Conservation (phyloP, 495 filamentous ascomycete species). For the Penicillium cinerascens region DNA sequence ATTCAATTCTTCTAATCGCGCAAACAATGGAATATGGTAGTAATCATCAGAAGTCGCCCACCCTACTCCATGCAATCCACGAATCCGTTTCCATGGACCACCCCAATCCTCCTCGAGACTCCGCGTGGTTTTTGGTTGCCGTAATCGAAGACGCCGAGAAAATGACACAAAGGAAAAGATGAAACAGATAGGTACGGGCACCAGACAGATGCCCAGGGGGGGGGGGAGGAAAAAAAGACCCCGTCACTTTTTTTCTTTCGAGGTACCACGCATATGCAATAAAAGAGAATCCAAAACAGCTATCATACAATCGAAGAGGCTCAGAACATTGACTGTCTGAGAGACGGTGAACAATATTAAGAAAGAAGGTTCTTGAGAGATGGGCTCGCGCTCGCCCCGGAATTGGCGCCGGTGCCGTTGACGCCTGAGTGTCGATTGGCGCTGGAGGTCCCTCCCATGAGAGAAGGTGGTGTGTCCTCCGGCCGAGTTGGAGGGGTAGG, state of each 20-base stretch:
- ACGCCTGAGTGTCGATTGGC: constrained; percentile 30
- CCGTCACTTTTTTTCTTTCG: constrained; percentile 19
- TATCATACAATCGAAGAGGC: constrained; percentile 25
- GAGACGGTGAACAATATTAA: constrained; percentile 26
- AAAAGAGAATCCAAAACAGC: constrained; percentile 20
- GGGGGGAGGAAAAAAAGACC: constrained; percentile 4
- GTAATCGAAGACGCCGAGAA: constrained; percentile 23
- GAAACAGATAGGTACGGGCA: constrained; percentile 11
- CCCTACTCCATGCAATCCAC: constrained; percentile 28
- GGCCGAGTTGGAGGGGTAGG: constrained; percentile 31
- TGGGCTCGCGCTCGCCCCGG: constrained; percentile 67
- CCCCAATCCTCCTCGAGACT: constrained; percentile 10
- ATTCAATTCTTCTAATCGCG: constrained; percentile 22
- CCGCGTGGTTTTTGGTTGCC: constrained; percentile 11
- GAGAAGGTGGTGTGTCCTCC: constrained; percentile 31
- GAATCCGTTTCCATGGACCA: constrained; percentile 10
- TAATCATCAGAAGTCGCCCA: constrained; percentile 22
- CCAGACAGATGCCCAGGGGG: constrained; percentile 1
- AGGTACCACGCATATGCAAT: constrained; percentile 14
- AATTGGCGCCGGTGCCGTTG: constrained; percentile 34
- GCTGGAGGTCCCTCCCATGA: constrained; percentile 22
- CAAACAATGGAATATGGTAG: constrained; percentile 16
- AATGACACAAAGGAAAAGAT: constrained; percentile 7
- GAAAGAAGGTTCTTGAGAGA: constrained; percentile 73
- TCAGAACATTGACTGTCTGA: constrained; percentile 1